Percentiles rank a stretch among this genome's conserved stretches.
Conservation (phyloP, 2,329 filamentous ascomycete genomes). For the Cephalotrichum gorgonifer region DNA sequence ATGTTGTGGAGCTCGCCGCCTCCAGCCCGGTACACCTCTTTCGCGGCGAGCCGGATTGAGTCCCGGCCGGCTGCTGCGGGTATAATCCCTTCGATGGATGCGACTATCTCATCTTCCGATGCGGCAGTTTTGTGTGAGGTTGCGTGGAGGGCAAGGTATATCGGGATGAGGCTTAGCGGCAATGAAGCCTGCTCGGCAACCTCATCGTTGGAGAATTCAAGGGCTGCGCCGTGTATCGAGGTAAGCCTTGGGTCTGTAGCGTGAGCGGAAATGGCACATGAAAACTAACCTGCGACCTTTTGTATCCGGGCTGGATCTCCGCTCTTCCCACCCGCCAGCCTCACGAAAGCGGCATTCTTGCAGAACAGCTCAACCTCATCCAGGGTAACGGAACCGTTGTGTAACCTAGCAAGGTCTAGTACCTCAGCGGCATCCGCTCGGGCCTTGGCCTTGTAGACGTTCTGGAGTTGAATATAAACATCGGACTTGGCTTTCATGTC, state of each 20-base stretch:
- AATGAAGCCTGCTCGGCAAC: constrained; percentile 35
- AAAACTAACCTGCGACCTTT: constrained; percentile 42
- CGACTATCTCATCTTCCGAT: background rate
- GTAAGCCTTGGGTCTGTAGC: background rate
- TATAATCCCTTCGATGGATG: constrained; percentile 8
- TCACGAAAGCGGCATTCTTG: constrained; percentile 89
- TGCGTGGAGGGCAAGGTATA: constrained; percentile 55
- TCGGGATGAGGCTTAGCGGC: constrained; percentile 52
- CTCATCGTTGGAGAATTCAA: constrained; percentile 44
- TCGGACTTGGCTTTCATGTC: constrained; percentile 96
- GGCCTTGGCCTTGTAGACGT: constrained; percentile 85
- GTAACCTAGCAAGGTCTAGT: constrained; percentile 47
- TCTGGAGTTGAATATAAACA: constrained; percentile 84
- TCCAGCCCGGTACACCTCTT: constrained; percentile 65
- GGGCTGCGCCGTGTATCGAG: constrained; percentile 26
- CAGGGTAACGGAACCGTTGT: constrained; percentile 43
- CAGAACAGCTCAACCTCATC: constrained; percentile 84
- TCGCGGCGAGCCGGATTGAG: constrained; percentile 41
- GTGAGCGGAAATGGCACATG: background rate
- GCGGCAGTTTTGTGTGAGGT: background rate
- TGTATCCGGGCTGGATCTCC: constrained; percentile 35
- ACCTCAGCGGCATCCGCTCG: constrained; percentile 70
- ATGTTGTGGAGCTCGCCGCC: constrained; percentile 82
- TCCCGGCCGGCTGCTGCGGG: constrained; percentile 38
- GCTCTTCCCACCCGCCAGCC: constrained; percentile 57